These are phyloP conservation scores for Vigna hirtella DNA, from an alignment of 306 rosid species.

Conservation along the genomic window DNA sequence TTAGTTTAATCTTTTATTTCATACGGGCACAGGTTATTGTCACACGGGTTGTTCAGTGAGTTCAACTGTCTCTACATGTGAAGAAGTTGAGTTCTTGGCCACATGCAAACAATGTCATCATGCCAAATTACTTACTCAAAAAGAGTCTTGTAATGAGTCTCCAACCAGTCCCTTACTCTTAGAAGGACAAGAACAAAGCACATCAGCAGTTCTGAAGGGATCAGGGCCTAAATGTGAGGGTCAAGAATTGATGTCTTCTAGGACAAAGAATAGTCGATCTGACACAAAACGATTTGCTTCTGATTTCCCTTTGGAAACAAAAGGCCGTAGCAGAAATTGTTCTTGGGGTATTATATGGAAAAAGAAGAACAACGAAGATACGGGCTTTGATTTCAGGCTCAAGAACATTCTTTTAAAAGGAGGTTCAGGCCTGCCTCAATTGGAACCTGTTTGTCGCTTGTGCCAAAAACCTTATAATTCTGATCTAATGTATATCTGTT, in stretches of 20 bases:
- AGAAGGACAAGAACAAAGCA: constrained; percentile 59
- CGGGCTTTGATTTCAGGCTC: constrained; percentile 63
- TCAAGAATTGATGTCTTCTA: constrained; percentile 45
- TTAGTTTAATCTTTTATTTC: constrained; percentile 36
- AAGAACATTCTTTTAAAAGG: constrained; percentile 68
- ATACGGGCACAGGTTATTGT: constrained; percentile 67
- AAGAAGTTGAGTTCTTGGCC: constrained; percentile 56
- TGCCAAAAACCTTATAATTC: constrained; percentile 63
- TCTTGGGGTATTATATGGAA: constrained; percentile 91
- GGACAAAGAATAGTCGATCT: constrained; percentile 46
- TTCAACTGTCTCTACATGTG: constrained; percentile 57
- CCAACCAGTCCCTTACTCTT: constrained; percentile 67
- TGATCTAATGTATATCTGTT: constrained; percentile 73
- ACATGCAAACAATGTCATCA: constrained; percentile 73
- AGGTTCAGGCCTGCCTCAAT: constrained; percentile 48
- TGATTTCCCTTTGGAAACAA: constrained; percentile 51
- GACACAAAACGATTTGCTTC: constrained; percentile 54
- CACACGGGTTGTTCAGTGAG: constrained; percentile 64
- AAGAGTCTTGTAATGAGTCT: constrained; percentile 60
- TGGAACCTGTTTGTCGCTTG: constrained; percentile 66
- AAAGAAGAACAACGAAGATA: constrained; percentile 44
- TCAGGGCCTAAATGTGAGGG: constrained; percentile 44
- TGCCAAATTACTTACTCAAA: constrained; percentile 49
- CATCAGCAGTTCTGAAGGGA: constrained; percentile 50
- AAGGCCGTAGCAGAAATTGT: constrained; percentile 52